Evolutionary conservation across 2,329 filamentous ascomycete species (phyloP).

Genomic region (Trichoderma sp.): DNA sequence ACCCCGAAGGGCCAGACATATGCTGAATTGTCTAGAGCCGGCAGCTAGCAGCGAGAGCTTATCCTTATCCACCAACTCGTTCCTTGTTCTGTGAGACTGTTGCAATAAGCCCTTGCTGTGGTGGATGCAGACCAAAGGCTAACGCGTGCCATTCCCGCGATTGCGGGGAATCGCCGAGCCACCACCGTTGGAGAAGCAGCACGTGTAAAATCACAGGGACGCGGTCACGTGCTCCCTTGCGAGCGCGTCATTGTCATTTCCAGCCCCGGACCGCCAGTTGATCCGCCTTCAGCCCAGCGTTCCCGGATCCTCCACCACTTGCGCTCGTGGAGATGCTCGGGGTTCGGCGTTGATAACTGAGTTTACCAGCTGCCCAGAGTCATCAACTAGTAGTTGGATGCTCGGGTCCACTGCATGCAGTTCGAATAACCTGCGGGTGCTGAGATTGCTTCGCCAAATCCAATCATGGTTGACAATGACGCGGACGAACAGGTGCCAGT

Average conservation of each 20-base stretch:
- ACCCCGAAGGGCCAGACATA: neutral
- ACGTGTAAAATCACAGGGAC: neutral
- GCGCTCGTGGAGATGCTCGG: slow-evolving; percentile 31
- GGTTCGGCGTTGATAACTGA: slow-evolving; percentile 34
- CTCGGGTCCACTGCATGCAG: slow-evolving; percentile 14
- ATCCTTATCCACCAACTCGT: neutral
- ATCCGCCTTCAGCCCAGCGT: slow-evolving; percentile 5
- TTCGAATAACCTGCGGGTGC: neutral
- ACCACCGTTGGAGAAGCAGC: neutral
- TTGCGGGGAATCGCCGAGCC: slow-evolving; percentile 9
- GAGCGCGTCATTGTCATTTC: neutral
- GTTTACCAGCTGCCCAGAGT: neutral
- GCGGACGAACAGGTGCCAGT: slow-evolving; percentile 44
- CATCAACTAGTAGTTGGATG: slow-evolving; percentile 9
- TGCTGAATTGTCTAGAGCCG: neutral
- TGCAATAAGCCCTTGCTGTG: neutral
- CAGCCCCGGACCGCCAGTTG: slow-evolving; percentile 4
- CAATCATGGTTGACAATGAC: slow-evolving; percentile 44
- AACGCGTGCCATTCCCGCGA: slow-evolving; percentile 2
- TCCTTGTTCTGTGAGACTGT: neutral
- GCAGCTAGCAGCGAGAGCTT: neutral
- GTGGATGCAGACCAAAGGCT: neutral
- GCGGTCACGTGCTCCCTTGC: neutral
- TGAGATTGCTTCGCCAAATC: slow-evolving; percentile 11
- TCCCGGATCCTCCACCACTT: neutral